Percentiles rank a stretch among this genome's conserved stretches.
phyloP scores from a whole-genome alignment of 1,284 basidiomycete species.

The Moniliella sp. region DNA sequence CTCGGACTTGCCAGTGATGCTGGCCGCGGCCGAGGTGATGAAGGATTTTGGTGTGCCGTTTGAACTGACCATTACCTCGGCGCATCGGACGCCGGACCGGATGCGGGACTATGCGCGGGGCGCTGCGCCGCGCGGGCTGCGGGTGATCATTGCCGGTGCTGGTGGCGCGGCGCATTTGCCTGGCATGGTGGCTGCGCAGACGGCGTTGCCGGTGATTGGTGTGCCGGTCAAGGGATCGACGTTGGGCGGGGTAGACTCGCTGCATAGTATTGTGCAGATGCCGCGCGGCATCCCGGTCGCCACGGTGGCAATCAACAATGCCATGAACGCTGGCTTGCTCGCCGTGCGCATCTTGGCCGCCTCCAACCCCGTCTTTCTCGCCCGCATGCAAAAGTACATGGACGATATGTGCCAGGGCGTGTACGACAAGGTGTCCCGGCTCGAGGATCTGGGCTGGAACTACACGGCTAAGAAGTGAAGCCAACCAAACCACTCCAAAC shows the following conservation, averaged over 20 bases:
- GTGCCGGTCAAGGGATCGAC: slow-evolving; percentile 88
- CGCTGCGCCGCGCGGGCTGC: slow-evolving; percentile 55
- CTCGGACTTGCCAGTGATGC: slow-evolving; percentile 83
- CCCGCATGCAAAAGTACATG: slow-evolving; percentile 58
- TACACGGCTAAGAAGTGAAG: slow-evolving; percentile 18
- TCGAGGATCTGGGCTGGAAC: slow-evolving; percentile 68
- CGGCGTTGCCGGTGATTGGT: slow-evolving; percentile 73
- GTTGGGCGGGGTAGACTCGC: slow-evolving; percentile 79
- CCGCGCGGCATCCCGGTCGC: slow-evolving; percentile 93
- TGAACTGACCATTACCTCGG: slow-evolving; percentile 84
- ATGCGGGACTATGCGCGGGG: slow-evolving; percentile 61
- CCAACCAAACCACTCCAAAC: no score
- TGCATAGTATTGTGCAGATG: slow-evolving; percentile 97
- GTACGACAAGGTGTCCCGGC: slow-evolving; percentile 53
- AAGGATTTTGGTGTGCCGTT: slow-evolving; percentile 63
- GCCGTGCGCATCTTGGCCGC: slow-evolving; percentile 67
- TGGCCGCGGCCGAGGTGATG: slow-evolving; percentile 64
- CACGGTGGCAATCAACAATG: slow-evolving; percentile 89
- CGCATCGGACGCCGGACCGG: slow-evolving; percentile 76
- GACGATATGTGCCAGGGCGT: slow-evolving; percentile 60
- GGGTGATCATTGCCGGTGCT: slow-evolving; percentile 75
- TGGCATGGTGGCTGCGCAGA: slow-evolving; percentile 92
- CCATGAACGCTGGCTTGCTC: slow-evolving; percentile 74
- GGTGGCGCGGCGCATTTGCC: slow-evolving; percentile 92
- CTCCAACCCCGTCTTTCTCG: slow-evolving; percentile 48